Conservation (phyloP, 495 filamentous ascomycete genomes). For the Lineolata rhizophorae region DNA sequence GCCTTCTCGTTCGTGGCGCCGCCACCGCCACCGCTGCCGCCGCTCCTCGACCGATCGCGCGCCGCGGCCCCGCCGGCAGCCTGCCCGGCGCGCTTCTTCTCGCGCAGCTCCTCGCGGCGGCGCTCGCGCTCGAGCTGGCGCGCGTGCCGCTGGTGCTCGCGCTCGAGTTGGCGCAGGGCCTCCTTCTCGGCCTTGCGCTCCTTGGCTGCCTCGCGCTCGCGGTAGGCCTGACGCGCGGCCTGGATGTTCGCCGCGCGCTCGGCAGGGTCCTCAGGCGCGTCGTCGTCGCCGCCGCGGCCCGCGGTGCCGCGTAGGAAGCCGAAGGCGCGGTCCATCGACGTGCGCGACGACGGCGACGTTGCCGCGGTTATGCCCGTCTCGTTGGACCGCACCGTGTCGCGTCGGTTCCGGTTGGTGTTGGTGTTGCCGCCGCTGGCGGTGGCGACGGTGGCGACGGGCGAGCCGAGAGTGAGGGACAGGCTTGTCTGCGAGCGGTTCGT, state of each 20-base stretch:
- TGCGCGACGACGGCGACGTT: slow-evolving; percentile 26
- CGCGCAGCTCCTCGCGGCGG: neutral
- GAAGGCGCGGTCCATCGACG: slow-evolving; percentile 35
- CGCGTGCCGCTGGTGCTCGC: slow-evolving; percentile 6
- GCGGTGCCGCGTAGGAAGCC: slow-evolving; percentile 23
- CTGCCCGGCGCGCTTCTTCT: neutral
- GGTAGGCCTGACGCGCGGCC: slow-evolving; percentile 32
- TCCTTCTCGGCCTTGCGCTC: slow-evolving; percentile 31
- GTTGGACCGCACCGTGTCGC: slow-evolving; percentile 11
- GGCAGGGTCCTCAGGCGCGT: slow-evolving; percentile 27
- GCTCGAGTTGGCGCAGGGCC: too few species aligned
- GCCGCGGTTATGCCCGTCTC: too few species aligned
- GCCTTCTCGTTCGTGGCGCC: too few species aligned
- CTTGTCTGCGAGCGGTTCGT: too few species aligned
- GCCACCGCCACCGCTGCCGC: too few species aligned
- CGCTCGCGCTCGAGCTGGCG: neutral
- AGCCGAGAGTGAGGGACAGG: too few species aligned
- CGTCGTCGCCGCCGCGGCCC: slow-evolving; percentile 19
- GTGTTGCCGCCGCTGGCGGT: slow-evolving; percentile 8
- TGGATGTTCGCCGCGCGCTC: slow-evolving; percentile 32
- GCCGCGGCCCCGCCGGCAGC: too few species aligned
- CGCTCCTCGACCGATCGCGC: neutral
- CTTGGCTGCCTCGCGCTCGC: slow-evolving; percentile 37
- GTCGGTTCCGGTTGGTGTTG: too few species aligned
- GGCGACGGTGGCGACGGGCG: too few species aligned